Percentiles rank a stretch among this genome's conserved stretches.
Conservation (phyloP, 257 asterid genomes). For the Fraxinus quadrangulata region DNA sequence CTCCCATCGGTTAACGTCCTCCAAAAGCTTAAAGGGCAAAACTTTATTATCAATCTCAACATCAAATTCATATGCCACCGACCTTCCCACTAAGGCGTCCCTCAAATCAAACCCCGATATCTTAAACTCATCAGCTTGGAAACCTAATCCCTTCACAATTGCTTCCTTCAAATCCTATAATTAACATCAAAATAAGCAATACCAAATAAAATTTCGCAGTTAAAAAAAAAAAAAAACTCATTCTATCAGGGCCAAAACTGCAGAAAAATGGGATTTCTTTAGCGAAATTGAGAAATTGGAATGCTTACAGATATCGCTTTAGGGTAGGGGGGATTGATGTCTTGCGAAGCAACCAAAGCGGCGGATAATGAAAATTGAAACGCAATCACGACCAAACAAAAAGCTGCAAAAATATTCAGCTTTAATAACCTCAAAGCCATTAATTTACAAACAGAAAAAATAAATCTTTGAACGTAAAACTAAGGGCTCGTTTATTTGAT, state of each 20-base stretch:
- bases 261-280: neutral
- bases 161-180: slow-evolving; percentile 85
- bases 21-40: slow-evolving; percentile 82
- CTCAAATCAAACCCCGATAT: slow-evolving; percentile 84
- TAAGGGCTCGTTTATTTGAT: neutral
- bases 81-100: slow-evolving; percentile 81
- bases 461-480: neutral
- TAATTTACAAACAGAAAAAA: neutral
- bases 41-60: slow-evolving; percentile 82
- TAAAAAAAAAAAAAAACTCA: neutral
- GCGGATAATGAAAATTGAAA: slow-evolving; percentile 32
- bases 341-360: slow-evolving; percentile 40
- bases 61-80: slow-evolving; percentile 90
- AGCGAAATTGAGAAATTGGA: neutral
- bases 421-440: slow-evolving; percentile 41
- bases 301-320: slow-evolving; percentile 61
- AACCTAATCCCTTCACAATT: slow-evolving; percentile 87
- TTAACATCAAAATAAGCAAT: neutral
- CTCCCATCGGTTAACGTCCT: slow-evolving; percentile 93
- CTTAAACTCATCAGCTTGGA: slow-evolving; percentile 73
- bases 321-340: slow-evolving; percentile 44
- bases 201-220: neutral
- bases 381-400: slow-evolving; percentile 37
- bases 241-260: neutral
- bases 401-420: slow-evolving; percentile 1